These are phyloP conservation scores for Didymella keratinophila DNA, from an alignment of 2,329 filamentous ascomycete species.

Conservation along the genomic window DNA sequence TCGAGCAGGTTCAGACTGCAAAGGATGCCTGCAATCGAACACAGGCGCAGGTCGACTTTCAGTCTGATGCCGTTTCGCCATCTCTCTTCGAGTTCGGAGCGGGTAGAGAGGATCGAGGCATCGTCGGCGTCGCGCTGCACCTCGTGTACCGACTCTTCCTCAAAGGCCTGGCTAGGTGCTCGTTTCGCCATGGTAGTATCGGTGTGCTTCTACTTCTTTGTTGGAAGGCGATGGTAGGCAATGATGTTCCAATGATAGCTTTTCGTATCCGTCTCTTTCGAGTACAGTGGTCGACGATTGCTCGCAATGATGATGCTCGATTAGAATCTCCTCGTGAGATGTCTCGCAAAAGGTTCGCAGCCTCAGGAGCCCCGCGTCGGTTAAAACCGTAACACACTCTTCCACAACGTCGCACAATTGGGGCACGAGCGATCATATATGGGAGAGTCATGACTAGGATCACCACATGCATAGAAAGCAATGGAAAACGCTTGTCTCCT, in stretches of 20 bases:
- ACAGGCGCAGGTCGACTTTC: constrained; percentile 73
- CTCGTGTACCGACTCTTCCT: constrained; percentile 27
- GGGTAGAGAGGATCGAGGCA: constrained; percentile 14
- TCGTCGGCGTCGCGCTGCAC: constrained; percentile 23
- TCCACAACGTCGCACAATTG: constrained; percentile 1
- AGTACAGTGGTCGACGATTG: background rate
- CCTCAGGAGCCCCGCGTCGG: constrained; percentile 2
- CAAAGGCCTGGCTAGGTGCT: constrained; percentile 23
- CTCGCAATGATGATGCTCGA: background rate
- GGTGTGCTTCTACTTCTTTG: background rate
- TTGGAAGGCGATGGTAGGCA: background rate
- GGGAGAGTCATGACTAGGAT: background rate
- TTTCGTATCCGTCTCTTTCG: background rate
- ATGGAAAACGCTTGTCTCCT: constrained; percentile 11
- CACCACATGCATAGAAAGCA: constrained; percentile 13
- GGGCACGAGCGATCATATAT: constrained; percentile 9
- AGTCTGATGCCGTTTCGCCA: constrained; percentile 61
- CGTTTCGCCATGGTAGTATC: constrained; percentile 25
- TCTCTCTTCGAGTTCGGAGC: constrained; percentile 32
- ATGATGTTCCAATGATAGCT: background rate
- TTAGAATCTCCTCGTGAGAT: background rate
- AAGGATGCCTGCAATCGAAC: constrained; percentile 74
- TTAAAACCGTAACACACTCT: background rate
- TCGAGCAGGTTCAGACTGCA: constrained; percentile 75
- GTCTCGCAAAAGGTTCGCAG: background rate